Evolutionary conservation across 73 alveolate species (phyloP), one percentile per base, ranked within the genome.

Genomic region (Breviolum minutum): DNA sequence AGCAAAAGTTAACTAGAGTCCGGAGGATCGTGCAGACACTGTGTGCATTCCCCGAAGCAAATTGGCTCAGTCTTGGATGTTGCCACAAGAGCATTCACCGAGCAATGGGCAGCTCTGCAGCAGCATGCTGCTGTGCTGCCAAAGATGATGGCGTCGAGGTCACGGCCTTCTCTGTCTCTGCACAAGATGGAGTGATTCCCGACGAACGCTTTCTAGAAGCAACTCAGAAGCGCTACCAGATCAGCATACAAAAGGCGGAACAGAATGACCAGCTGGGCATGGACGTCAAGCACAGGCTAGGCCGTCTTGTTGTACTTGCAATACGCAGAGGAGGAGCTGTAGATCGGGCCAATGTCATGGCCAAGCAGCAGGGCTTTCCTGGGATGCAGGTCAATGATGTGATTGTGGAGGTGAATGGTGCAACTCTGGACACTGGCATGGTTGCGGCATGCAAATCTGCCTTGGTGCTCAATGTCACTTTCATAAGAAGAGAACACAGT

Each of bases 391-490:
- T 90, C 76, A 90, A 90, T n/a, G 96, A 90, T 71, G 96, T 90
- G 19, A 90, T 90, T 87, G 96, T 90, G 87, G 96, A 90, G 74
- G 83, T 90, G 60, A 90, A 90, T 14, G 96, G 96, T 22, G 96
- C 96, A 48, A 90, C 96, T 60, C 63, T 90, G 87, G 96, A 90
- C 96, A 90, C 96, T 30, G 96, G 96, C 29, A 90, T 90, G 96
- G 96, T 90, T 63, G 88, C 96, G 10, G 87, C 77, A 68, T 90
- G 96, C 87, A 71, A 90, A 24, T 90, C 96, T 13, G 73, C 96
- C 73, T 20, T 90, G 87, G 86, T 90, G 86, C 87, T 90, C 63
- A 70, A 90, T 62, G 96, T 90, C 77, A 90, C 82, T 63, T 90
- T 90, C 96, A 60, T 90, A 63, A 17, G 96, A 71, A 90, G 96